Conservation (phyloP, 2,329 filamentous ascomycete species). For the Nothophoma quercina region DNA sequence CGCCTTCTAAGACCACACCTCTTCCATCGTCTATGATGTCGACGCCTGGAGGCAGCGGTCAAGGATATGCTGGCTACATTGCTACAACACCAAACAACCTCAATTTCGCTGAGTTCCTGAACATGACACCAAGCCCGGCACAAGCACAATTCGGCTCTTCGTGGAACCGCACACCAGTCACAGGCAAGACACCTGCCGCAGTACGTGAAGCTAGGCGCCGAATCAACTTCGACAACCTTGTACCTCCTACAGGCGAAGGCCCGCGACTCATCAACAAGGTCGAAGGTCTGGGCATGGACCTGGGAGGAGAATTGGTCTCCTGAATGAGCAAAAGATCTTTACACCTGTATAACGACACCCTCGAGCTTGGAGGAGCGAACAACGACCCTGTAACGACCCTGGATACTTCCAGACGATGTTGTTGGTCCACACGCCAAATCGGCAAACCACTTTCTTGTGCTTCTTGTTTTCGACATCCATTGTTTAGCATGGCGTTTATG, state of each 20-base stretch:
- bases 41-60: conserved; percentile 73
- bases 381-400: conserved; percentile 8
- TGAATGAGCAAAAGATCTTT: conserved; percentile 35
- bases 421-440: conserved; percentile 4
- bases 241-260: conserved; percentile 61
- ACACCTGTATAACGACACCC: conserved; percentile 8
- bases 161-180: conserved; percentile 70
- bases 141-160: conserved; percentile 66
- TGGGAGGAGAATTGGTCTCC: conserved; percentile 69
- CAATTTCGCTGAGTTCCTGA: conserved; percentile 96
- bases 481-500: conserved; percentile 21
- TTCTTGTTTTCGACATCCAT: conserved; percentile 1
- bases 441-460: background rate
- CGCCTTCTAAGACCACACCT: conserved; percentile 63
- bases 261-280: conserved; percentile 55
- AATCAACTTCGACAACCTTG: conserved; percentile 82
- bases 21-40: conserved; percentile 87
- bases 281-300: conserved; percentile 68
- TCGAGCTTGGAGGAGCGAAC: background rate
- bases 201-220: conserved; percentile 74
- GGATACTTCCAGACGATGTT: conserved; percentile 7
- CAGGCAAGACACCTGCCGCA: conserved; percentile 72
- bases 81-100: conserved; percentile 85
- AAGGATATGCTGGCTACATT: conserved; percentile 66
- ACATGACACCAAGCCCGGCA: conserved; percentile 94